Evolutionary conservation across 495 filamentous ascomycete species (phyloP).

Genomic region (Xylaria scruposa): DNA sequence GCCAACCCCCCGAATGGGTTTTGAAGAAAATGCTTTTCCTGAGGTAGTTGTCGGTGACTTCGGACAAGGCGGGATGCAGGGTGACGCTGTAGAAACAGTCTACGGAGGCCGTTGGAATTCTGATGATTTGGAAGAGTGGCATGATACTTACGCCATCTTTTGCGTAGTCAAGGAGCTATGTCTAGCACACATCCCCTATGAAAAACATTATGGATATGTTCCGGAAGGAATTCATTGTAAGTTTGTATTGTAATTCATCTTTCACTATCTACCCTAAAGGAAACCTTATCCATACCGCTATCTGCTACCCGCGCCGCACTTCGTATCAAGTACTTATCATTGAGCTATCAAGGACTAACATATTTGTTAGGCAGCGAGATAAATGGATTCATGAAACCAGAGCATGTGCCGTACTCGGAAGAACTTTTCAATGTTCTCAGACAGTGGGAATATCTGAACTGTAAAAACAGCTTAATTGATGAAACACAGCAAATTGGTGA

Average conservation of each 20-base stretch:
- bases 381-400: not conserved
- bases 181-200: not conserved
- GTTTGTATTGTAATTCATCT: not conserved
- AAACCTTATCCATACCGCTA: not conserved
- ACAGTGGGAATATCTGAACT: not conserved
- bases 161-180: not conserved
- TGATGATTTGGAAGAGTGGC: not conserved
- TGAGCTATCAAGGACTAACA: not conserved
- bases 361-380: constrained; percentile 4
- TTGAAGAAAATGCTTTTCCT: constrained; percentile 22
- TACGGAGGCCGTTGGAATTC: not conserved
- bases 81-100: not conserved
- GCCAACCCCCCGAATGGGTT: not conserved
- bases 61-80: not conserved
- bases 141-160: constrained; percentile 15
- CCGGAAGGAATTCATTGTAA: not conserved
- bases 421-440: not conserved
- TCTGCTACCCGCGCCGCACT: not conserved
- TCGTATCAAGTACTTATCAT: not conserved
- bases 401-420: not conserved
- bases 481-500: not conserved
- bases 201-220: not conserved
- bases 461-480: not conserved
- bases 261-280: not conserved
- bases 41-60: constrained; percentile 20